Percentiles rank a stretch among this genome's conserved stretches.
These are phyloP conservation scores for Aspergillus tanneri DNA, from an alignment of 2,329 filamentous ascomycete species.

Conservation along the genomic window DNA sequence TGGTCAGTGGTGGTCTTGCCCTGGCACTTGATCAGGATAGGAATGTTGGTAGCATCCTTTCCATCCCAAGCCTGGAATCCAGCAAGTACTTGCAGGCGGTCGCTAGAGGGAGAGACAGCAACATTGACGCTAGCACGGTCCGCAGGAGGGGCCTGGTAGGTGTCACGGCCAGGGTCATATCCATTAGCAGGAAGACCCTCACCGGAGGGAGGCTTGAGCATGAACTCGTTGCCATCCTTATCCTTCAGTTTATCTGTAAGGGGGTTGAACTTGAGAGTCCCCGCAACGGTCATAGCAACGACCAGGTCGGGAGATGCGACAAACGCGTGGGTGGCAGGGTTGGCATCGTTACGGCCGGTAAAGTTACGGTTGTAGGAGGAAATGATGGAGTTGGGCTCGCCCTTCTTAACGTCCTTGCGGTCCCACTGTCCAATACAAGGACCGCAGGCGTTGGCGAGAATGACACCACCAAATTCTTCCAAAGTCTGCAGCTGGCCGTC, in stretches of 20 bases:
- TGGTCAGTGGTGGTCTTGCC: constrained; percentile 98
- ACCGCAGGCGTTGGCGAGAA: constrained; percentile 92
- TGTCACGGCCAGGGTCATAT: constrained; percentile 88
- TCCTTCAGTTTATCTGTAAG: constrained; percentile 88
- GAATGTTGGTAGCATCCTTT: constrained; percentile 79
- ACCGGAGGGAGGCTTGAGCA: constrained; percentile 75
- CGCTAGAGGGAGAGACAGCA: constrained; percentile 80
- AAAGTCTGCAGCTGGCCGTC: constrained; percentile 92
- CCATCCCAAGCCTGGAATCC: constrained; percentile 89
- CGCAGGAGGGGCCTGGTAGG: constrained; percentile 89
- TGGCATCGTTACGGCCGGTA: constrained; percentile 94
- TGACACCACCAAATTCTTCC: constrained; percentile 91
- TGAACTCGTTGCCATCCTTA: constrained; percentile 95
- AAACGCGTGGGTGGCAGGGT: constrained; percentile 91
- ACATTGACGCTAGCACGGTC: constrained; percentile 74
- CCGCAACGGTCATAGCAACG: constrained; percentile 80
- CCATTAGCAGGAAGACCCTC: constrained; percentile 75
- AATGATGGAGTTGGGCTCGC: constrained; percentile 91
- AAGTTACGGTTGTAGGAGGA: constrained; percentile 99
- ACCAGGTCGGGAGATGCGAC: constrained; percentile 89
- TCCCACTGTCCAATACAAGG: constrained; percentile 97
- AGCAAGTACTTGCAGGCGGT: constrained; percentile 88
- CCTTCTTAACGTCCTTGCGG: constrained; percentile 89
- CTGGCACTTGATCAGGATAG: constrained; percentile 93
- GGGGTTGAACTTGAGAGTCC: constrained; percentile 89